These are phyloP conservation scores for Stagonosporopsis vannaccii DNA, from an alignment of 2,329 filamentous ascomycete species.

Conservation along the genomic window DNA sequence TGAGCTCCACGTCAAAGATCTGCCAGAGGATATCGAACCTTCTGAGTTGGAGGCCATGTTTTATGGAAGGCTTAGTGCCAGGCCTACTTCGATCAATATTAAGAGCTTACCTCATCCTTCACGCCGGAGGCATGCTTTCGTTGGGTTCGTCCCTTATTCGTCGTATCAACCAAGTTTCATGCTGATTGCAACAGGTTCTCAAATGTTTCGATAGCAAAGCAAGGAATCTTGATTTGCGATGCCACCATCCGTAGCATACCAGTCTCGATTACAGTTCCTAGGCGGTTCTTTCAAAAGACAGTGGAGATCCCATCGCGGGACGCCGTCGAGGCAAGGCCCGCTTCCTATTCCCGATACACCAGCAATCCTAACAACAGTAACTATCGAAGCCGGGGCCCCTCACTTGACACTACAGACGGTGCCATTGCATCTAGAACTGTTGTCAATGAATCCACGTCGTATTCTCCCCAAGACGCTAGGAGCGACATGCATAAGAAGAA, in stretches of 20 bases:
- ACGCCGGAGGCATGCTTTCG: slow-evolving; percentile 26
- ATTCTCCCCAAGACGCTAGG: slow-evolving; percentile 49
- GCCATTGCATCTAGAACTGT: background rate
- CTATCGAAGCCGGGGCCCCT: background rate
- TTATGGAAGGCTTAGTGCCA: slow-evolving; percentile 18
- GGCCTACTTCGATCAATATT: slow-evolving; percentile 5
- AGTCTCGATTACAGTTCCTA: slow-evolving; percentile 30
- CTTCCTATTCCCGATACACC: slow-evolving; percentile 5
- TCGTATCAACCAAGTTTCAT: background rate
- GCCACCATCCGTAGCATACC: slow-evolving; percentile 19
- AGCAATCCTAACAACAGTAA: slow-evolving; percentile 2
- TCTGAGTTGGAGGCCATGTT: slow-evolving; percentile 30
- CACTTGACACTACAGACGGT: slow-evolving; percentile 1
- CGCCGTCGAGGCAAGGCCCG: background rate
- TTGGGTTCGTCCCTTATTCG: slow-evolving; percentile 18
- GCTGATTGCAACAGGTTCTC: slow-evolving; percentile 28
- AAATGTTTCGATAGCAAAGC: slow-evolving; percentile 20
- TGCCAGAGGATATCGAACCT: slow-evolving; percentile 26
- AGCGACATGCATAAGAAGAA: slow-evolving; percentile 36
- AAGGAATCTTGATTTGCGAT: slow-evolving; percentile 20
- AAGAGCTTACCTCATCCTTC: slow-evolving; percentile 3
- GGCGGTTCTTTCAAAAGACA: slow-evolving; percentile 28
- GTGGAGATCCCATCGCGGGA: slow-evolving; percentile 1
- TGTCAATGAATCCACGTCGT: slow-evolving; percentile 18
- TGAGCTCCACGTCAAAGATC: slow-evolving; percentile 35